Conservation (phyloP, 2,329 filamentous ascomycete species). For the Ophiostoma ulmi region DNA sequence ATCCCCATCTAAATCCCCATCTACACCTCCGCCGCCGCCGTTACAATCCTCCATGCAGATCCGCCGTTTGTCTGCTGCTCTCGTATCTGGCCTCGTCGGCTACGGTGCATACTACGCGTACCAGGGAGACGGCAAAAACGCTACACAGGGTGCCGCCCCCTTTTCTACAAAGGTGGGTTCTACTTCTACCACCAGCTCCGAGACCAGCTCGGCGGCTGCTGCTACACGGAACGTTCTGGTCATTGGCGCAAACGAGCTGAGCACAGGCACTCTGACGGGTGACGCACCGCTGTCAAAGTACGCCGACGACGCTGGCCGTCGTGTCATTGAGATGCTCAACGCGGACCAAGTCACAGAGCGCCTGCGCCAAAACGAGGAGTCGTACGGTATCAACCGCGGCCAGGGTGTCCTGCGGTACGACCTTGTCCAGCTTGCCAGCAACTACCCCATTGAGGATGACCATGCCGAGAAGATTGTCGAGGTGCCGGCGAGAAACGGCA, state of each 20-base stretch:
- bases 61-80: slow-evolving; percentile 60
- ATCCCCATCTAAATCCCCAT: background rate
- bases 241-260: slow-evolving; percentile 84
- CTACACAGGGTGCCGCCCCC: background rate
- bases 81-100: slow-evolving; percentile 66
- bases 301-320: slow-evolving; percentile 75
- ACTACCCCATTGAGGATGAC: slow-evolving; percentile 97
- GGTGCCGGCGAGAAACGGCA: slow-evolving; percentile 54
- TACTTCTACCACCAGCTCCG: slow-evolving; percentile 26
- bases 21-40: slow-evolving; percentile 33
- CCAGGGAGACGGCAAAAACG: slow-evolving; percentile 38
- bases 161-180: slow-evolving; percentile 22
- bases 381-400: slow-evolving; percentile 82
- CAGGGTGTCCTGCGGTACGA: slow-evolving; percentile 92
- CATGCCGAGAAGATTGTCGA: slow-evolving; percentile 98
- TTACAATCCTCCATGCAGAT: slow-evolving; percentile 70
- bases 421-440: slow-evolving; percentile 88
- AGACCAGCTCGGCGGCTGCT: background rate
- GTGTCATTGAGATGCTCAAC: slow-evolving; percentile 92
- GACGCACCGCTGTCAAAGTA: slow-evolving; percentile 85
- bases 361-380: slow-evolving; percentile 83
- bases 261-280: slow-evolving; percentile 78
- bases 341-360: slow-evolving; percentile 90
- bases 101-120: slow-evolving; percentile 75
- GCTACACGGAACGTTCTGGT: slow-evolving; percentile 66